A percentile compares a stretch with the other conserved stretches of the same genome.
These are phyloP conservation scores for Elsinoe australis DNA, from an alignment of 2,329 filamentous ascomycete genomes.

Conservation along the genomic window DNA sequence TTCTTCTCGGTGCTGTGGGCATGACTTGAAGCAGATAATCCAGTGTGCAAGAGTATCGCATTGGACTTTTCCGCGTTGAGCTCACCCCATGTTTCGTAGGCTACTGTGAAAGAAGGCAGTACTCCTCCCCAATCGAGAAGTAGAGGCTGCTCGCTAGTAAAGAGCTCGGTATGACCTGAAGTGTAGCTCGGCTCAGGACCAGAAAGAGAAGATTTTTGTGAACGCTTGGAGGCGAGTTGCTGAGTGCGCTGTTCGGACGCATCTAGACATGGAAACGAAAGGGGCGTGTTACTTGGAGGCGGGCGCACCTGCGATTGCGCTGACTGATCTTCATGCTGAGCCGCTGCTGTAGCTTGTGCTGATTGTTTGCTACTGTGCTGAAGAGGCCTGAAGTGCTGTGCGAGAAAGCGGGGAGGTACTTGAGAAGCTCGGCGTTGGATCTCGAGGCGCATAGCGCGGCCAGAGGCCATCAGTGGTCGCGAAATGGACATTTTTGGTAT, in stretches of 20 bases:
- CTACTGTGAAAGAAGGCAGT: constrained; percentile 79
- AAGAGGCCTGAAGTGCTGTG: background rate
- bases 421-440: constrained; percentile 8
- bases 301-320: constrained; percentile 25
- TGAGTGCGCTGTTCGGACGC: constrained; percentile 67
- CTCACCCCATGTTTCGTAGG: constrained; percentile 86
- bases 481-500: background rate
- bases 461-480: constrained; percentile 11
- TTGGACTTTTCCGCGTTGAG: constrained; percentile 77
- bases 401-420: background rate
- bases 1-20: constrained; percentile 86
- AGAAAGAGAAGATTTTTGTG: constrained; percentile 51
- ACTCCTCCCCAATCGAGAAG: constrained; percentile 91
- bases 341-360: constrained; percentile 26
- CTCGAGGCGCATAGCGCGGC: constrained; percentile 15
- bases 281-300: constrained; percentile 64
- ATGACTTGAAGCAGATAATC: constrained; percentile 93
- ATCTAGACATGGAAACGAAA: constrained; percentile 86
- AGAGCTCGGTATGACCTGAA: constrained; percentile 71
- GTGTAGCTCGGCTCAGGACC: constrained; percentile 95
- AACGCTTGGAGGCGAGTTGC: constrained; percentile 49
- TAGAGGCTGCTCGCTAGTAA: constrained; percentile 65
- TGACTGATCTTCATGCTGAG: constrained; percentile 22
- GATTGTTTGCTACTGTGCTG: constrained; percentile 14
- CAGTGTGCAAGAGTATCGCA: constrained; percentile 85